A percentile compares a stretch with the other conserved stretches of the same genome.
phyloP scores from a whole-genome alignment of 495 filamentous ascomycete species.

The Acidiella bohemica region DNA sequence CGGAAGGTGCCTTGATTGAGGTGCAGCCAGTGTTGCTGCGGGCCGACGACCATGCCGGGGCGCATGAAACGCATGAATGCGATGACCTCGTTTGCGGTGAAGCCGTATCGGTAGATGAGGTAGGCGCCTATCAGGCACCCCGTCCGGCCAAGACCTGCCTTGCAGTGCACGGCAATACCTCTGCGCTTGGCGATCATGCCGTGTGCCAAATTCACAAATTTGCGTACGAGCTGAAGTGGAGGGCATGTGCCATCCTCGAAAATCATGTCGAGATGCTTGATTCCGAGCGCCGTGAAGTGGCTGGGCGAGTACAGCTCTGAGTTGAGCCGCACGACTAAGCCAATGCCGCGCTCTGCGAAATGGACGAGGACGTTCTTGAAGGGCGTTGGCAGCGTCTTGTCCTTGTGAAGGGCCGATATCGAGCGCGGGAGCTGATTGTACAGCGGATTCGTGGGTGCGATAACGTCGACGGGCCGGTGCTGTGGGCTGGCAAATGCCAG shows the following conservation, averaged over 20 bases:
- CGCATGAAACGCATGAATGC: conserved; percentile 99
- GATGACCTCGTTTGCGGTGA: conserved; percentile 96
- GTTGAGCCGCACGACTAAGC: conserved; percentile 88
- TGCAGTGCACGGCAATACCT: conserved; percentile 94
- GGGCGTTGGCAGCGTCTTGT: conserved; percentile 49
- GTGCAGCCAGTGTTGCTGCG: conserved; percentile 99
- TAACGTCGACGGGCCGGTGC: conserved; percentile 55
- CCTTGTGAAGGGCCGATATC: conserved; percentile 47
- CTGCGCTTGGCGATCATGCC: conserved; percentile 80
- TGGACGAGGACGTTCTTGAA: conserved; percentile 94
- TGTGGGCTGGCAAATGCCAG: conserved; percentile 94
- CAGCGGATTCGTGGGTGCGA: conserved; percentile 53
- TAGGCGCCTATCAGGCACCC: conserved; percentile 95
- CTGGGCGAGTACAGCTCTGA: conserved; percentile 89
- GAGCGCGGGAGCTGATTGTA: conserved; percentile 60
- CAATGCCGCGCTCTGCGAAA: conserved; percentile 73
- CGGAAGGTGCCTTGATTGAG: conserved; percentile 93
- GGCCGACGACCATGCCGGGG: conserved; percentile 96
- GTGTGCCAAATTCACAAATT: conserved; percentile 89
- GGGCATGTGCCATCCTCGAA: conserved; percentile 98
- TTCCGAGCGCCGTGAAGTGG: conserved; percentile 88
- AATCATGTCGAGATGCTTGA: conserved; percentile 95
- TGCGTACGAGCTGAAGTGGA: conserved; percentile 65
- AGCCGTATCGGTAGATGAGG: conserved; percentile 94
- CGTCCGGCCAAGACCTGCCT: conserved; percentile 91